A percentile compares a stretch with the other conserved stretches of the same genome.
phyloP scores from a whole-genome alignment of 2,329 filamentous ascomycete species.

The Aquanectria penicillioides region DNA sequence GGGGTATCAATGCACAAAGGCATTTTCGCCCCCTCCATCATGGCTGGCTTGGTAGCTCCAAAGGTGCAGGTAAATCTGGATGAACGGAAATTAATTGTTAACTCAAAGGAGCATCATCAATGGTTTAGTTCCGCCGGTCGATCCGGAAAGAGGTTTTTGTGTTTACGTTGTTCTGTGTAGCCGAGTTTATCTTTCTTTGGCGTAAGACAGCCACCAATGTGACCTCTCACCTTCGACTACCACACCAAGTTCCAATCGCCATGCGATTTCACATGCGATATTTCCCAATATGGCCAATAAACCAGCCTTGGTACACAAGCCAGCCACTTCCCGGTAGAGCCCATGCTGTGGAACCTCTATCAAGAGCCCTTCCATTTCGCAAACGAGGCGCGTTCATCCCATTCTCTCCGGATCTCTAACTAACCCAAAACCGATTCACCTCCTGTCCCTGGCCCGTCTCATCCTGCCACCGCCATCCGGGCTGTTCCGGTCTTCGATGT shows the following conservation, averaged over 20 bases:
- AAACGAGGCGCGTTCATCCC: not conserved
- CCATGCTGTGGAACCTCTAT: not conserved
- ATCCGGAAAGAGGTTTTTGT: not conserved
- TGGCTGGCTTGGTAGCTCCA: not conserved
- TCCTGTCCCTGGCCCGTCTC: slow-evolving; percentile 33
- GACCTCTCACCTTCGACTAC: not conserved
- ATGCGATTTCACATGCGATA: slow-evolving; percentile 7
- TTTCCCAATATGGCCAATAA: not conserved
- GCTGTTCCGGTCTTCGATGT: slow-evolving; percentile 23
- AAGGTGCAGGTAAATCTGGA: not conserved
- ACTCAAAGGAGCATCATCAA: not conserved
- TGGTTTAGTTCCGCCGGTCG: not conserved
- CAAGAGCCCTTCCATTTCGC: slow-evolving; percentile 2
- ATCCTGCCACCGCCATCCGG: slow-evolving; percentile 25
- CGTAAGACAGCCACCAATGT: too few species aligned
- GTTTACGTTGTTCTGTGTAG: not conserved
- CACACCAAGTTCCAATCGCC: not conserved
- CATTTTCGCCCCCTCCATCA: slow-evolving; percentile 18
- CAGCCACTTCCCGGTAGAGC: too few species aligned
- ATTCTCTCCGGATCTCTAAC: slow-evolving; percentile 16
- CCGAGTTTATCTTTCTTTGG: too few species aligned
- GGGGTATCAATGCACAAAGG: slow-evolving; percentile 31
- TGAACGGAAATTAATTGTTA: not conserved
- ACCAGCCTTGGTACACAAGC: not conserved
- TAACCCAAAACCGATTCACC: slow-evolving; percentile 10